These are phyloP conservation scores for Quercus dentata DNA, from an alignment of 306 rosid genomes.

Conservation along the genomic window DNA sequence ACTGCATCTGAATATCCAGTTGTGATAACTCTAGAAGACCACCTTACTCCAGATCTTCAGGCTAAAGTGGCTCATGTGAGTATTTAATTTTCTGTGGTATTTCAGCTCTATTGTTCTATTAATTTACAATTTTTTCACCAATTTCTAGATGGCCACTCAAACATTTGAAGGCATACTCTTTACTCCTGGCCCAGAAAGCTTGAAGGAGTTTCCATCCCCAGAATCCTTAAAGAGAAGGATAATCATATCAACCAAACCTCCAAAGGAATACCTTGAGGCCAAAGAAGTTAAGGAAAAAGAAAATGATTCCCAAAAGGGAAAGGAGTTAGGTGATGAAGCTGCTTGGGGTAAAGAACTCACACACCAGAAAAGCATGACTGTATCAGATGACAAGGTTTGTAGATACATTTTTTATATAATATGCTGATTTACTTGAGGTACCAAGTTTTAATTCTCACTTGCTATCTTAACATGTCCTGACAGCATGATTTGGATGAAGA, in stretches of 20 bases:
- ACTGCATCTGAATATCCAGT: conserved; percentile 82
- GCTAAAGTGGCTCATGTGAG: conserved; percentile 90
- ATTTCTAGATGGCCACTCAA: conserved; percentile 66
- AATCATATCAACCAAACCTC: conserved; percentile 97
- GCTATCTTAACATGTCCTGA: conserved; percentile 26
- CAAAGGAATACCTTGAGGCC: conserved; percentile 81
- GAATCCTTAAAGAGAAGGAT: conserved; percentile 74
- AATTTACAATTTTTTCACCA: conserved; percentile 19
- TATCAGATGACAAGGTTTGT: conserved; percentile 60
- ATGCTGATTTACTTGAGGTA: conserved; percentile 13
- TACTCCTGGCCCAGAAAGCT: conserved; percentile 62
- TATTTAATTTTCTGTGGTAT: conserved; percentile 12
- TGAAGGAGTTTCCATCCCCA: conserved; percentile 90
- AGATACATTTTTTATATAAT: conserved; percentile 1
- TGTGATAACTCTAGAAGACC: conserved; percentile 93
- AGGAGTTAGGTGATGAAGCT: conserved; percentile 46
- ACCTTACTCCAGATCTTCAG: conserved; percentile 89
- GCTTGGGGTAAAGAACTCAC: conserved; percentile 92
- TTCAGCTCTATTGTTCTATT: conserved; percentile 13
- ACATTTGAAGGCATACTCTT: conserved; percentile 79
- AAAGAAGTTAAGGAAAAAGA: conserved; percentile 56
- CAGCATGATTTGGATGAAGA: conserved; percentile 45
- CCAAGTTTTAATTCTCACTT: conserved; percentile 9
- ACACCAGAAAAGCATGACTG: conserved; percentile 33
- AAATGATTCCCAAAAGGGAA: conserved; percentile 41